Base-by-base conservation (phyloP, 345 rosid genomes). In the Lumnitzera racemosa region DNA sequence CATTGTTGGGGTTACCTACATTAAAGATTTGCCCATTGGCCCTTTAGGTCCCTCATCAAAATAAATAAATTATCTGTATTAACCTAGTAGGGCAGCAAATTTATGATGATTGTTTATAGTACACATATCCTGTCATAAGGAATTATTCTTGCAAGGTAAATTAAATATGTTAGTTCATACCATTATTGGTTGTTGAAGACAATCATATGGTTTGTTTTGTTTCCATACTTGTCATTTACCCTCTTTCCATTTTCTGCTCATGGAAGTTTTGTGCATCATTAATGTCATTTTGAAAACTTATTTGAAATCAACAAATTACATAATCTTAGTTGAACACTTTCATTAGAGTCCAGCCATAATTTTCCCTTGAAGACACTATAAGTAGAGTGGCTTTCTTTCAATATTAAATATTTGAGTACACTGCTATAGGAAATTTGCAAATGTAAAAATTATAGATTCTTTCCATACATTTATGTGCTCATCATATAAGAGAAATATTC, bases 1-100 rank as follows among this genome's bases (percentile, higher is more conserved):
- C 99, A 56, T 90, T 94, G 83, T 94, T 67, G 11, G 99, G 99
- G 72, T 94, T 90, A 74, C 99, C 99, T 17, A 94, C 99, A 61
- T 88, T 94, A 70, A 94, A 94, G 63, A 88, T 94, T 24, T 94
- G 96, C 24, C 97, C 89, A 70, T 90, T 94, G 57, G 96, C 92
- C 66, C 97, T 81, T 20, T 20, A 20, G 20, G 20, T 20, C 20
- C 20, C 20, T 20, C 20, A 20, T 20, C 20, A 20, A 20, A 20
- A 20, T 20, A 1, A 20, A 20, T 20, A 20, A 68, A 73, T 76
- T 61, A 68, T 71, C 51, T 72, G 66, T 36, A 36, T 75, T 78
- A 67, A 80, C 83, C 71, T 55, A 68, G 64, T 76, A 80, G 80
- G 78, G 72, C 68, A 69, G 78, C 66, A 55, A 56, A 67, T 74